These are phyloP conservation scores for Rhizomucor miehei DNA, from an alignment of 371 early-diverging fungal species.

Conservation along the genomic window DNA sequence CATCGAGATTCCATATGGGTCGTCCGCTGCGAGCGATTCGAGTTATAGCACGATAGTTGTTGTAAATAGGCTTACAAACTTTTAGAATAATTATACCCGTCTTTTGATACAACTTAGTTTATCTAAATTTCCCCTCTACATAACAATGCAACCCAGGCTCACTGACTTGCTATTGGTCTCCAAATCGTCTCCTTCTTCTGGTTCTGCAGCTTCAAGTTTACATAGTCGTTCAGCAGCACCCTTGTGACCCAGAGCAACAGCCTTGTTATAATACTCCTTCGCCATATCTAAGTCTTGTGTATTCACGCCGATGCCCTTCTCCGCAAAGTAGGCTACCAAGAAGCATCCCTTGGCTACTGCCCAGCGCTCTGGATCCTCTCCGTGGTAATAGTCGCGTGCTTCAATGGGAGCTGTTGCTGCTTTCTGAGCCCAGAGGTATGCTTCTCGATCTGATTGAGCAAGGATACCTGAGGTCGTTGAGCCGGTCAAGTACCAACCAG, in stretches of 20 bases:
- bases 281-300: conserved; percentile 62
- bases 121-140: too few species aligned
- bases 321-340: conserved; percentile 77
- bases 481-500: conserved; percentile 91
- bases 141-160: too few species aligned
- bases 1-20: conserved; percentile 23
- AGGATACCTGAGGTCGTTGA: conserved; percentile 57
- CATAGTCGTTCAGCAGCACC: neutral
- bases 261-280: conserved; percentile 65
- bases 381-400: conserved; percentile 12
- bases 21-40: conserved; percentile 33
- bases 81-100: neutral
- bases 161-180: too few species aligned
- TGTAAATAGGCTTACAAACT: conserved; percentile 1
- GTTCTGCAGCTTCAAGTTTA: neutral
- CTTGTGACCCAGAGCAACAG: conserved; percentile 69
- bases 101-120: too few species aligned
- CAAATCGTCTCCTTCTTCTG: neutral
- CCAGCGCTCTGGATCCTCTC: neutral
- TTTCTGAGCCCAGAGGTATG: conserved; percentile 72
- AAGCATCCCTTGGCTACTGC: conserved; percentile 75
- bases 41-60: conserved; percentile 8
- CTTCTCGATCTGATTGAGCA: conserved; percentile 79
- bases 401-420: conserved; percentile 39
- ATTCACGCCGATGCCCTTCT: conserved; percentile 66